Percentiles rank a stretch among this genome's conserved stretches.
Evolutionary conservation across 2,329 filamentous ascomycete species (phyloP).

Genomic region (Exserohilum rostratum): DNA sequence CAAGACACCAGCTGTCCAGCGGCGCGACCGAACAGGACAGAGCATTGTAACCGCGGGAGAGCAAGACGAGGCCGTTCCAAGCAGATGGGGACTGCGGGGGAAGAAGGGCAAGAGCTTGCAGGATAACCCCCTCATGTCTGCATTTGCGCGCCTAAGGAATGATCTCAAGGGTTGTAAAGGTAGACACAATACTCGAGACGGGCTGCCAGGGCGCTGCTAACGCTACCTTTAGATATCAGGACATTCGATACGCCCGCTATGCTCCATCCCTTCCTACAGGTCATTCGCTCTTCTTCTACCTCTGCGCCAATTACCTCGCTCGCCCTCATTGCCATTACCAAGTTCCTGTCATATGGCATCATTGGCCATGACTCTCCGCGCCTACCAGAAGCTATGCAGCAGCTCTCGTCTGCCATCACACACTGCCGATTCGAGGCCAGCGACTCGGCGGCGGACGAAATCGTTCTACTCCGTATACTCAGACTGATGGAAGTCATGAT

Average conservation of each 20-base stretch:
- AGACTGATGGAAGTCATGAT: constrained; percentile 99
- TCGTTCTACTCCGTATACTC: constrained; percentile 90
- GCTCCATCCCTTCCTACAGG: constrained; percentile 91
- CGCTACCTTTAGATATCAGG: constrained; percentile 69
- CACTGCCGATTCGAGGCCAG: constrained; percentile 98
- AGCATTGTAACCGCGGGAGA: constrained; percentile 44
- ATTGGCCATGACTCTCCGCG: constrained; percentile 84
- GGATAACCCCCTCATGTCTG: constrained; percentile 94
- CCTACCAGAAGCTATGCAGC: constrained; percentile 90
- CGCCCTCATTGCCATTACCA: constrained; percentile 89
- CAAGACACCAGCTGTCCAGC: constrained; percentile 47
- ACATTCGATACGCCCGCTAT: constrained; percentile 88
- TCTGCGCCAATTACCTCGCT: constrained; percentile 96
- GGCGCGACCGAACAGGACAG: constrained; percentile 44
- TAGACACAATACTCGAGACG: constrained; percentile 45
- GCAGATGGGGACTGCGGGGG: constrained; percentile 89
- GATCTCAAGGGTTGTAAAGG: constrained; percentile 86
- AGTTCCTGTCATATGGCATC: constrained; percentile 95
- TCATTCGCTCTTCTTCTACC: constrained; percentile 94
- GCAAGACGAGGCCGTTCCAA: constrained; percentile 68
- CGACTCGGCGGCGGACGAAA: constrained; percentile 92
- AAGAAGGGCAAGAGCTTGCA: constrained; percentile 98
- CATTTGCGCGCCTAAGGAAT: constrained; percentile 86
- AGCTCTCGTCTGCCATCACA: constrained; percentile 90
- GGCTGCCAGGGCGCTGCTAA: constrained; percentile 21